Base-by-base conservation (phyloP, 441 rosid species). In the Biscutella auriculata region DNA sequence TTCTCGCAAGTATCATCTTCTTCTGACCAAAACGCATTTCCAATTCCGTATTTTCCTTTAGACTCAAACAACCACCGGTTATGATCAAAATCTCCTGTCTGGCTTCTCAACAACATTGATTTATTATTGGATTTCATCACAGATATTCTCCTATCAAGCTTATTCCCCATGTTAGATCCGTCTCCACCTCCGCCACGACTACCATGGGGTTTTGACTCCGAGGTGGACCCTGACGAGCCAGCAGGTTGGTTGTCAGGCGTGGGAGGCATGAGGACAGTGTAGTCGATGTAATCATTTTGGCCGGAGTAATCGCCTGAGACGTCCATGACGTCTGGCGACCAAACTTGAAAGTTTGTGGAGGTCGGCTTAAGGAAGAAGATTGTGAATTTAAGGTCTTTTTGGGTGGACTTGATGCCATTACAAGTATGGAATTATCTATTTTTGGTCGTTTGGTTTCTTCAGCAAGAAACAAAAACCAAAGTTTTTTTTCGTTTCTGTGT, bases 231-330 rank as follows among this genome's bases (percentile, higher is more conserved):
- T 2, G 77, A 45, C 6, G 84, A 7, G 59, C 51, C 62, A 53
- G 72, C 76, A 6, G 97, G 97, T 49, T 88, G 96, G 77, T 91
- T 91, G 58, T 91, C 95, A 0, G 97, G 97, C 0, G 96, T 91
- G 0, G 97, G 92, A 4, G 96, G 97, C 93, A 91, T 73, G 62
- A 85, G 74, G 29, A 91, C 93, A 0, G 96, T 91, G 82, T 91
- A 91, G 29, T 88, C 82, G 15, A 82, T 82, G 63, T 87, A 85
- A 61, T 85, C 96, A 47, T 74, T 84, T 51, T 77, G 97, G 28
- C 79, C 71, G 7, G 82, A 73, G 46, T 65, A 72, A 26, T 90
- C 95, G 2, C 86, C 81, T 0, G 88, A 63, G 76, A 80, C 51
- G 65, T 87, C 95, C 46, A 88, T 32, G 94, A 79, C 4, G 88